Percentiles rank a stretch among this genome's conserved stretches.
Conservation (phyloP, 805 yeast species). For the Priceomyces haplophilus region DNA sequence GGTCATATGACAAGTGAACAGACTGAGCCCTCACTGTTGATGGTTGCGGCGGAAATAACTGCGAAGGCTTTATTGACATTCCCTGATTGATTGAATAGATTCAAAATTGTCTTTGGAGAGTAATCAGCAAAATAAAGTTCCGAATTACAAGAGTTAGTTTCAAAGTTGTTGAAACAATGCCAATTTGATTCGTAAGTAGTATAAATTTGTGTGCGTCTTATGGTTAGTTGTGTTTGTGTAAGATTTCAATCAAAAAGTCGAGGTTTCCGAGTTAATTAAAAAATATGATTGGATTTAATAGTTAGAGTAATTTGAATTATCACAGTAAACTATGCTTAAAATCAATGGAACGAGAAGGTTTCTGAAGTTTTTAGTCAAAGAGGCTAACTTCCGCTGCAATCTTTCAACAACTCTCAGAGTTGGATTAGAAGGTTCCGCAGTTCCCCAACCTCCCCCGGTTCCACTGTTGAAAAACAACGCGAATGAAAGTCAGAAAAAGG, state of each 20-base stretch:
- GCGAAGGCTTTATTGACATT: constrained; percentile 30
- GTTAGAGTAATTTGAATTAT: background rate
- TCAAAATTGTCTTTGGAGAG: too few relatives aligned
- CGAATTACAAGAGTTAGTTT: too few relatives aligned
- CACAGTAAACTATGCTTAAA: constrained; percentile 2
- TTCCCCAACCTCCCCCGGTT: constrained; percentile 4
- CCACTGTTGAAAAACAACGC: constrained; percentile 3
- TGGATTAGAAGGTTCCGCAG: constrained; percentile 1
- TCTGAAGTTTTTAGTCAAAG: background rate
- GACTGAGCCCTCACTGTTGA: constrained; percentile 67
- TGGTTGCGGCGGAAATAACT: constrained; percentile 72
- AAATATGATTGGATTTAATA: constrained; percentile 9
- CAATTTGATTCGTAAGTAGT: too few relatives aligned
- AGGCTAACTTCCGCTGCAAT: background rate
- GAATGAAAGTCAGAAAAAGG: constrained; percentile 19
- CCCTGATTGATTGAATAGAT: too few relatives aligned
- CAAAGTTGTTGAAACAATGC: too few relatives aligned
- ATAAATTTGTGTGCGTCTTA: too few relatives aligned
- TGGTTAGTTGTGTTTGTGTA: background rate
- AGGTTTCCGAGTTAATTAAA: constrained; percentile 3
- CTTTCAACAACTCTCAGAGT: background rate
- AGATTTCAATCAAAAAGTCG: background rate
- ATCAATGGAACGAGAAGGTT: constrained; percentile 2
- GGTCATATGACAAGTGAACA: constrained; percentile 74
- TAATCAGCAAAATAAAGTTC: too few relatives aligned